These are phyloP conservation scores for Euclidium syriacum DNA, from an alignment of 345 rosid species.

Conservation along the genomic window DNA sequence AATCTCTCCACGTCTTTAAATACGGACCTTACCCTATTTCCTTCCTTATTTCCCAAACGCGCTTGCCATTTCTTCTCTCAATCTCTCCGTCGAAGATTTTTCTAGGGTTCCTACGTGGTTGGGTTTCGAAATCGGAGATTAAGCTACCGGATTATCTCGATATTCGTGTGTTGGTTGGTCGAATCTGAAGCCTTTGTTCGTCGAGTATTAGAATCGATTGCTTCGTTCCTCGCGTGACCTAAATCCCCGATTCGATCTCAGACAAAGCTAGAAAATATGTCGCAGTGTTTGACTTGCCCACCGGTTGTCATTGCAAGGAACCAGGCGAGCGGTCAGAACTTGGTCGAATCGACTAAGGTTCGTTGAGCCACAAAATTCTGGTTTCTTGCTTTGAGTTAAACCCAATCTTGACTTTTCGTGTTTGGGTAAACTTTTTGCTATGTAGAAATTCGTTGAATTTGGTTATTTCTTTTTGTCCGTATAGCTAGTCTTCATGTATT, in stretches of 20 bases:
- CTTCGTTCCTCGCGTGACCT: background rate
- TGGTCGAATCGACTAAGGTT: constrained; percentile 61
- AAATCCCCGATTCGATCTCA: background rate
- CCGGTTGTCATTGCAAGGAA: constrained; percentile 32
- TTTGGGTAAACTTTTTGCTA: too few relatives aligned
- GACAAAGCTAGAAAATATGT: constrained; percentile 29
- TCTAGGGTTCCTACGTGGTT: background rate
- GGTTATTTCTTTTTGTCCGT: too few relatives aligned
- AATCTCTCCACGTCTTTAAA: constrained; percentile 13
- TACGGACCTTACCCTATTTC: background rate
- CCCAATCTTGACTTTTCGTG: background rate
- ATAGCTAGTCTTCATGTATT: too few relatives aligned
- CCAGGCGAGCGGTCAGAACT: constrained; percentile 36
- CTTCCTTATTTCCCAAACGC: background rate
- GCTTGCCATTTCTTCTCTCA: background rate
- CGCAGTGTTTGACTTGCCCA: constrained; percentile 50
- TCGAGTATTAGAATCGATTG: background rate
- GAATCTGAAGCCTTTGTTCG: constrained; percentile 3
- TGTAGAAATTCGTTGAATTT: too few relatives aligned
- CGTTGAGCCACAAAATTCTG: constrained; percentile 37
- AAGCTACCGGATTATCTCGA: background rate
- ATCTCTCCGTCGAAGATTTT: background rate
- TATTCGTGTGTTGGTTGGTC: background rate
- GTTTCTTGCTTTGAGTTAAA: constrained; percentile 5
- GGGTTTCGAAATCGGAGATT: background rate